phyloP scores from a whole-genome alignment of 1,139 yeast species.

The Sugiyamaella japonica region DNA sequence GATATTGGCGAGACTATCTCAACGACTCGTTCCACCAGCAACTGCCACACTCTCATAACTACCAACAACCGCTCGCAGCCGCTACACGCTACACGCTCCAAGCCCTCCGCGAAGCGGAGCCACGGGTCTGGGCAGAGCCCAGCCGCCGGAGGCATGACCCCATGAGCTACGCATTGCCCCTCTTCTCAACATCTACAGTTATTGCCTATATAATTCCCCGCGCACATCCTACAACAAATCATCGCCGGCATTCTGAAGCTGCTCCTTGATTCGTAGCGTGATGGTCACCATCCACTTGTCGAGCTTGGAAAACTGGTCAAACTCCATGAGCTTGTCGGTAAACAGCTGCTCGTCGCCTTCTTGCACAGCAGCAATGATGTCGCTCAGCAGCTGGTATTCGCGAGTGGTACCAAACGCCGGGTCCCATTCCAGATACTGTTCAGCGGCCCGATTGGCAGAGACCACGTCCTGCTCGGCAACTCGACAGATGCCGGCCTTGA shows the following conservation, averaged over 20 bases:
- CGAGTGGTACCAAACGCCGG: conserved; percentile 75
- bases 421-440: conserved; percentile 68
- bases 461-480: conserved; percentile 79
- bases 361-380: conserved; percentile 67
- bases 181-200: no score
- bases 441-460: conserved; percentile 75
- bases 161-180: no score
- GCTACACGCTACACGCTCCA: no score
- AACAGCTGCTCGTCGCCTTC: conserved; percentile 79
- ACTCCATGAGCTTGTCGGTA: conserved; percentile 75
- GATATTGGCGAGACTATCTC: no score
- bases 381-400: conserved; percentile 65
- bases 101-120: background rate
- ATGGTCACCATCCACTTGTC: conserved; percentile 93
- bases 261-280: conserved; percentile 75
- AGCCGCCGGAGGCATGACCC: background rate
- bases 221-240: conserved; percentile 40
- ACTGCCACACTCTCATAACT: no score
- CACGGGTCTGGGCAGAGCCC: background rate
- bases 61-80: no score
- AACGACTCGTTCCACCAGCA: no score
- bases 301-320: conserved; percentile 82
- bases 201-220: background rate
- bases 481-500: conserved; percentile 78
- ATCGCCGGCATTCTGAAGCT: conserved; percentile 73